Conservation (phyloP, 2,329 filamentous ascomycete species). For the Fusarium miscanthi region DNA sequence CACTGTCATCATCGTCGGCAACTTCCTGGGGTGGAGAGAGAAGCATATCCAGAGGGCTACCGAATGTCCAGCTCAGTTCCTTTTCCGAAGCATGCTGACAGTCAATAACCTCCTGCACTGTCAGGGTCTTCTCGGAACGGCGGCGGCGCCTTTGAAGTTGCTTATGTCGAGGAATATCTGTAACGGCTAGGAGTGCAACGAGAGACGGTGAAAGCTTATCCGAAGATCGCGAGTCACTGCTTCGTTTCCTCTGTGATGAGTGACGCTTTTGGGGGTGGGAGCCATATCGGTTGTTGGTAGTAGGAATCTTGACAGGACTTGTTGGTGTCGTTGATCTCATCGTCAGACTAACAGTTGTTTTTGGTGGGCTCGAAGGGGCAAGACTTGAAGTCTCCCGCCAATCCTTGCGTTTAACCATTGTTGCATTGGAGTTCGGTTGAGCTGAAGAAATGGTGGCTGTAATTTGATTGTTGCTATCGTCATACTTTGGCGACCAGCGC, state of each 20-base stretch:
- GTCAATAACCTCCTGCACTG: slow-evolving; percentile 66
- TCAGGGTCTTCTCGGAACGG: slow-evolving; percentile 52
- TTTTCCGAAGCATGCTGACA: slow-evolving; percentile 68
- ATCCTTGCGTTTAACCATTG: slow-evolving; percentile 52
- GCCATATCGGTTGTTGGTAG: slow-evolving; percentile 52
- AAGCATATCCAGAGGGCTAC: slow-evolving; percentile 68
- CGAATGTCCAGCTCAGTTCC: slow-evolving; percentile 65
- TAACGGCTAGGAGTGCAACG: slow-evolving; percentile 70
- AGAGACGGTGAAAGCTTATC: slow-evolving; percentile 69
- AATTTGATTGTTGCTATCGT: slow-evolving; percentile 43
- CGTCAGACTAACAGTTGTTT: slow-evolving; percentile 44
- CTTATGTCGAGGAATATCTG: slow-evolving; percentile 65
- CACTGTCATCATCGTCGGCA: slow-evolving; percentile 60
- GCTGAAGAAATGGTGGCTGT: slow-evolving; percentile 41
- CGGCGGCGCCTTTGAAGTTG: slow-evolving; percentile 52
- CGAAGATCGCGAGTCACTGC: slow-evolving; percentile 60
- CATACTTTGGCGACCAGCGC: slow-evolving; percentile 48
- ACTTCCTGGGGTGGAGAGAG: slow-evolving; percentile 70
- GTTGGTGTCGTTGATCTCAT: slow-evolving; percentile 53
- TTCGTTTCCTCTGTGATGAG: slow-evolving; percentile 51
- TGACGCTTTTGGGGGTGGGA: slow-evolving; percentile 52
- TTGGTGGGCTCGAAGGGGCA: slow-evolving; percentile 45
- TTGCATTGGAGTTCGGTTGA: slow-evolving; percentile 43
- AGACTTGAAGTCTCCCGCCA: slow-evolving; percentile 45
- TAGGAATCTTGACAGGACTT: slow-evolving; percentile 67